phyloP scores from a whole-genome alignment of 208 protist species.

The Trypanosoma congolense region DNA sequence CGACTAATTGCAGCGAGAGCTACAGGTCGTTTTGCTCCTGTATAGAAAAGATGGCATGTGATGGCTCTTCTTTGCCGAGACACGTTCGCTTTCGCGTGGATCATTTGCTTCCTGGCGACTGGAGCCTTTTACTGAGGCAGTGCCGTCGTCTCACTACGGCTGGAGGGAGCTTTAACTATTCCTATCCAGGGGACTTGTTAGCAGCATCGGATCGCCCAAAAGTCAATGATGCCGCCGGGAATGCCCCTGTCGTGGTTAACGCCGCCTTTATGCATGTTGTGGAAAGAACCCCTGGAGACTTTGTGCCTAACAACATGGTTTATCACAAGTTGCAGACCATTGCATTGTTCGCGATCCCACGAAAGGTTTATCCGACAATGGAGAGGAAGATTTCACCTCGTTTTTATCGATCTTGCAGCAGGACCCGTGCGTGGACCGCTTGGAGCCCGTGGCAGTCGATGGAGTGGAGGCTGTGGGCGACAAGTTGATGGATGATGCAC shows the following conservation, averaged over 20 bases:
- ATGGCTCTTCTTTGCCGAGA: not conserved
- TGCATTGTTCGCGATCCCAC: slow-evolving; percentile 5
- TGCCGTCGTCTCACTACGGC: slow-evolving; percentile 47
- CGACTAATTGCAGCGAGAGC: slow-evolving; percentile 34
- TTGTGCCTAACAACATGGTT: slow-evolving; percentile 80
- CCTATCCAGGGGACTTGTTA: slow-evolving; percentile 44
- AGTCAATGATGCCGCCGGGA: no score
- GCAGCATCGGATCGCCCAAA: not conserved
- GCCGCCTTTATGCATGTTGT: slow-evolving; percentile 71
- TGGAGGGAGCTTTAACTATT: slow-evolving; percentile 41
- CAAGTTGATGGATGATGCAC: slow-evolving; percentile 21
- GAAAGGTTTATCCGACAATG: not conserved
- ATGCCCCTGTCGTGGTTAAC: slow-evolving; percentile 21
- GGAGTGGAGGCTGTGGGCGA: slow-evolving; percentile 16
- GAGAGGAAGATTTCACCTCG: slow-evolving; percentile 22
- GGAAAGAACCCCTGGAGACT: slow-evolving; percentile 51
- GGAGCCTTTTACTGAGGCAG: slow-evolving; percentile 36
- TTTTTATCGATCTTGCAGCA: slow-evolving; percentile 31
- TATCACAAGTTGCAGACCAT: slow-evolving; percentile 64
- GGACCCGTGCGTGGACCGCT: not conserved
- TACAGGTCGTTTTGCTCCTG: slow-evolving; percentile 22
- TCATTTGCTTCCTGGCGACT: slow-evolving; percentile 37
- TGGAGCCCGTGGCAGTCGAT: not conserved
- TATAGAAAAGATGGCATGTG: not conserved
- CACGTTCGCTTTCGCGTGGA: slow-evolving; percentile 37